A percentile compares a stretch with the other conserved stretches of the same genome.
phyloP scores from a whole-genome alignment of 345 rosid genomes.

The Melaleuca alternifolia region DNA sequence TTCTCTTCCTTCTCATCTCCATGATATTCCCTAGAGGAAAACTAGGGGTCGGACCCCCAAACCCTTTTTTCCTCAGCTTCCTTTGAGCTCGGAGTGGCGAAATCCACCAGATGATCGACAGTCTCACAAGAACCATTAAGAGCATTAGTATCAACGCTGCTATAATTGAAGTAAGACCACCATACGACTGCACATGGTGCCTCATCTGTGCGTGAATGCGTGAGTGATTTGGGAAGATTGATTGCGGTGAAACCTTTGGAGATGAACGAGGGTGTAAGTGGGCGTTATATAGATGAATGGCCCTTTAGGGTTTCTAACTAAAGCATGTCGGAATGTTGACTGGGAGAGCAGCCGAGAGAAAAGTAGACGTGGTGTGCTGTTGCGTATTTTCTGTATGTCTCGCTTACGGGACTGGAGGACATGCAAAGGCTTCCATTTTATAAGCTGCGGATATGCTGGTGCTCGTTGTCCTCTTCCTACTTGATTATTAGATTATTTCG shows the following conservation, averaged over 20 bases:
- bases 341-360: background rate
- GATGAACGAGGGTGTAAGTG: background rate
- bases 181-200: background rate
- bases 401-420: background rate
- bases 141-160: conserved; percentile 8
- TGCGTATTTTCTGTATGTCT: background rate
- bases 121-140: conserved; percentile 18
- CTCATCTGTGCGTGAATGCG: background rate
- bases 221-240: background rate
- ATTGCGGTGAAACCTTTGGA: background rate
- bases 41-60: conserved; percentile 60
- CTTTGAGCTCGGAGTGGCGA: conserved; percentile 34
- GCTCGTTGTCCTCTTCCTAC: background rate
- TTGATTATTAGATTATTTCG: background rate
- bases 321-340: conserved; percentile 16
- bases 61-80: conserved; percentile 53
- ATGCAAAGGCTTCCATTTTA: background rate
- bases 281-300: background rate
- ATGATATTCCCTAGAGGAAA: conserved; percentile 68
- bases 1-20: conserved; percentile 35
- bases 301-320: background rate
- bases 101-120: conserved; percentile 47
- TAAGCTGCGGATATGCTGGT: background rate
- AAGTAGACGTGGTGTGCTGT: background rate
- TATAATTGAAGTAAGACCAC: background rate